A percentile compares a stretch with the other conserved stretches of the same genome.
phyloP scores from a whole-genome alignment of 495 filamentous ascomycete genomes.

The Xylaria grammica region DNA sequence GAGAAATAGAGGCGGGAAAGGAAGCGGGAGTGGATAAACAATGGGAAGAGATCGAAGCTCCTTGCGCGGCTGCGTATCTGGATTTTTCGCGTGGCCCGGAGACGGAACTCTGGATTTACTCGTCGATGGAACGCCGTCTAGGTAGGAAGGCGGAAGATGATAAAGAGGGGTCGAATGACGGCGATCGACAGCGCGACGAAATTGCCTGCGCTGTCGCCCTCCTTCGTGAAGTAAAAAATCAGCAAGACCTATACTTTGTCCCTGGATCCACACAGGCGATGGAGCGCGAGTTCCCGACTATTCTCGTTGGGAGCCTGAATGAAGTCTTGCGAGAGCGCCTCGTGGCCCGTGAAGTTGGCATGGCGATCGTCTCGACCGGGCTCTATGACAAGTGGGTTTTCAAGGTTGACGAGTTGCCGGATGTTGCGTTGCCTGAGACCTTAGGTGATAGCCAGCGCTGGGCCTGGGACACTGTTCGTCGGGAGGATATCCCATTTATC shows the following conservation, averaged over 20 bases:
- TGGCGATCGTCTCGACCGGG: slow-evolving; percentile 29
- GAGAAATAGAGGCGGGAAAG: neutral
- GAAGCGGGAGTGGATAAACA: too few relatives aligned
- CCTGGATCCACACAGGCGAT: slow-evolving; percentile 6
- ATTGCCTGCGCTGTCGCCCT: slow-evolving; percentile 21
- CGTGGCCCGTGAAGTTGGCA: slow-evolving; percentile 26
- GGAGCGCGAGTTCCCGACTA: slow-evolving; percentile 9
- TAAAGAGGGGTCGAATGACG: neutral
- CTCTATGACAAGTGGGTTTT: slow-evolving; percentile 54
- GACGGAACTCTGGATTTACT: slow-evolving; percentile 66
- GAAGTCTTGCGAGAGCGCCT: slow-evolving; percentile 34
- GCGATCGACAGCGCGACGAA: neutral
- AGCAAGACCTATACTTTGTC: slow-evolving; percentile 26
- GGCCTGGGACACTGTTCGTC: slow-evolving; percentile 42
- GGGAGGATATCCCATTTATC: slow-evolving; percentile 42
- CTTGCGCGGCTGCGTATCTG: slow-evolving; percentile 59
- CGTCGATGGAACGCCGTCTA: slow-evolving; percentile 51
- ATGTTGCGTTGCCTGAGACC: slow-evolving; percentile 7
- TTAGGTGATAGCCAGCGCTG: slow-evolving; percentile 35
- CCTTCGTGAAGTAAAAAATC: slow-evolving; percentile 27
- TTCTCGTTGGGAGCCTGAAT: slow-evolving; percentile 41
- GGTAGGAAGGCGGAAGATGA: slow-evolving; percentile 2
- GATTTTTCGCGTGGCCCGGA: slow-evolving; percentile 63
- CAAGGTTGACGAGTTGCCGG: slow-evolving; percentile 34
- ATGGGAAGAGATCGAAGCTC: slow-evolving; percentile 4